Percentiles rank a stretch among this genome's conserved stretches.
Conservation (phyloP, 2,329 filamentous ascomycete genomes). For the Geosmithia flava region DNA sequence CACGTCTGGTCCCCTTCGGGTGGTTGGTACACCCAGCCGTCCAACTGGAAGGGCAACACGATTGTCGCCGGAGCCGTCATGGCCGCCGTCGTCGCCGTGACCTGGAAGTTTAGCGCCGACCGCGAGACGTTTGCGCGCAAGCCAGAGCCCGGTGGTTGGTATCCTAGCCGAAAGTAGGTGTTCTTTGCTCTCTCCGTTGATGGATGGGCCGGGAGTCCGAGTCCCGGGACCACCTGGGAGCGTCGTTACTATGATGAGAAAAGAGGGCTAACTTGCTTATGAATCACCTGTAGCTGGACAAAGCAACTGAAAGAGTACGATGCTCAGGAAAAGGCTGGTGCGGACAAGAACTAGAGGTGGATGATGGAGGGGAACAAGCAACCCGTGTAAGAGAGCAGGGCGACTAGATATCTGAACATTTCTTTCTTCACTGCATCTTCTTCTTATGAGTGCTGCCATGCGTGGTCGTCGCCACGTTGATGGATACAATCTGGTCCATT, state of each 20-base stretch:
- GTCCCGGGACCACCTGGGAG: background rate
- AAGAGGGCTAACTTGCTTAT: conserved; percentile 11
- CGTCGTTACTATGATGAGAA: background rate
- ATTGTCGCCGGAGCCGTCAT: conserved; percentile 59
- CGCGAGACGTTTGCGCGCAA: conserved; percentile 62
- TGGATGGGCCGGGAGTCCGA: too few relatives aligned
- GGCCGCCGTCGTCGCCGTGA: conserved; percentile 53
- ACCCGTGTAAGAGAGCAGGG: too few relatives aligned
- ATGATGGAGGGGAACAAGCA: conserved; percentile 11
- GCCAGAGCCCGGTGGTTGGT: conserved; percentile 67
- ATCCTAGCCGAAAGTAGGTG: conserved; percentile 71
- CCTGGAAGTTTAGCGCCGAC: conserved; percentile 62
- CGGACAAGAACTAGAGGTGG: conserved; percentile 14
- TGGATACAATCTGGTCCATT: too few relatives aligned
- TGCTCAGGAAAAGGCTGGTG: conserved; percentile 24
- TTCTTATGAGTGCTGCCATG: too few relatives aligned
- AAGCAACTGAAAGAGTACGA: conserved; percentile 32
- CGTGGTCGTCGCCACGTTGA: too few relatives aligned
- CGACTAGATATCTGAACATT: too few relatives aligned
- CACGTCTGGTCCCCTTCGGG: conserved; percentile 98
- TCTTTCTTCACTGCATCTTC: too few relatives aligned
- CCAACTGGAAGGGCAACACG: conserved; percentile 93
- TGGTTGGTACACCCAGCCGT: conserved; percentile 92
- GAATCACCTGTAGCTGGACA: conserved; percentile 26
- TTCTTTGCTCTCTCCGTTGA: background rate